Percentiles rank a stretch among this genome's conserved stretches.
phyloP scores from a whole-genome alignment of 176 grass and related monocot genomes.

The Puccinellia tenuiflora region DNA sequence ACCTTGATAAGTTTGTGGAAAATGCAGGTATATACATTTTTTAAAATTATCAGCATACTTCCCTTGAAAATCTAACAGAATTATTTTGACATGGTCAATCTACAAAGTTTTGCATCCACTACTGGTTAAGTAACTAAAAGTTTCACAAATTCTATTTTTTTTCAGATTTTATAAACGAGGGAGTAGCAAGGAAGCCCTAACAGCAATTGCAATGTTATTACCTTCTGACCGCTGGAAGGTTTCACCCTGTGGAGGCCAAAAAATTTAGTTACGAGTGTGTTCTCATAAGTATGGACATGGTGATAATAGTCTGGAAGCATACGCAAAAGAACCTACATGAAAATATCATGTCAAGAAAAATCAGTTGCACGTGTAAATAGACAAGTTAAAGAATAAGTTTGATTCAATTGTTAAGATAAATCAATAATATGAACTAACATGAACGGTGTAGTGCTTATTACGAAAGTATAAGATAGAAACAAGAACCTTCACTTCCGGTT shows the following conservation, averaged over 20 bases:
- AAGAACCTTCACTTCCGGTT: constrained; percentile 93
- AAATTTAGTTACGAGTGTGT: constrained; percentile 97
- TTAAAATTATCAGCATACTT: not conserved
- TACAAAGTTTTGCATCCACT: not conserved
- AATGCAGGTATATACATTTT: not conserved
- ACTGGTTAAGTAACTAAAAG: not conserved
- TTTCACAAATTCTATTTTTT: not conserved
- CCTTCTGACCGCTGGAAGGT: constrained; percentile 94
- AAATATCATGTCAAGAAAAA: constrained; percentile 3
- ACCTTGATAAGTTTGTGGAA: not conserved
- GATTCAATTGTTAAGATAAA: not conserved
- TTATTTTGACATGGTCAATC: not conserved
- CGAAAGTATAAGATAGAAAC: not conserved
- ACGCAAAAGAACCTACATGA: constrained; percentile 77
- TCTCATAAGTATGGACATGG: constrained; percentile 84
- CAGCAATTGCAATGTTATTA: constrained; percentile 21
- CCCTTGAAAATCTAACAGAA: not conserved
- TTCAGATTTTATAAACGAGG: not conserved
- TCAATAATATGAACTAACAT: not conserved
- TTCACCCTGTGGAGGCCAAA: constrained; percentile 98
- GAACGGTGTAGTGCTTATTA: not conserved
- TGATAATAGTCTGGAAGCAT: constrained; percentile 89
- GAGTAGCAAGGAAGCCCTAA: not conserved
- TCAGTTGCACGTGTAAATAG: not conserved
- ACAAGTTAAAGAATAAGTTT: not conserved